A percentile compares a stretch with the other conserved stretches of the same genome.
phyloP scores from a whole-genome alignment of 2,329 filamentous ascomycete species.

The Samsoniella hepiali region DNA sequence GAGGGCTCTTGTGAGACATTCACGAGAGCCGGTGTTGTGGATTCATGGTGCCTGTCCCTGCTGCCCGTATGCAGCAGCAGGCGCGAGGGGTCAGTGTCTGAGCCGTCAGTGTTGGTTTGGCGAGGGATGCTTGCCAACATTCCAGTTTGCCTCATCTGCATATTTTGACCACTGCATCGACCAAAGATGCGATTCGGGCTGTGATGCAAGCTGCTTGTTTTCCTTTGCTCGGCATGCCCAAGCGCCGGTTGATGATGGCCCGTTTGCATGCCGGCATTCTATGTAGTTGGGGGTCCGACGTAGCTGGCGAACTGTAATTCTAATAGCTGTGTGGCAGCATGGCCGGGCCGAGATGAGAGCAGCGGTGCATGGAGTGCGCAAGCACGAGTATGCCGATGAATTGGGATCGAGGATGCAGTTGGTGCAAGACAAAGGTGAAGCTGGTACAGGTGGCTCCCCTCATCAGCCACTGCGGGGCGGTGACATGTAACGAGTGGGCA shows the following conservation, averaged over 20 bases:
- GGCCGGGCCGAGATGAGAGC: background rate
- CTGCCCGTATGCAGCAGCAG: background rate
- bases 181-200: background rate
- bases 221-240: too few species aligned
- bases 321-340: background rate
- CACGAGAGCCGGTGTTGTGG: background rate
- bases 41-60: background rate
- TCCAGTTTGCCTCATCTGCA: background rate
- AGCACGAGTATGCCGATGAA: background rate
- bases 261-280: background rate
- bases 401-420: background rate
- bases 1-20: slow-evolving; percentile 3
- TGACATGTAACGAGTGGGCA: too few species aligned
- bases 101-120: slow-evolving; percentile 6
- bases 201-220: background rate
- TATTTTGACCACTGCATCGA: background rate
- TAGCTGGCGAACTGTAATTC: background rate
- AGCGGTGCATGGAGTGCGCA: background rate
- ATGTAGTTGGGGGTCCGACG: background rate
- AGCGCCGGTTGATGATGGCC: background rate
- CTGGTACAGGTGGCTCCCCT: too few species aligned
- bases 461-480: too few species aligned
- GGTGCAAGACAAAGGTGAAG: background rate
- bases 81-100: background rate
- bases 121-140: background rate